Base-by-base conservation (phyloP, 371 early-diverging fungal species). In the Polyrhizophydium stewartii region DNA sequence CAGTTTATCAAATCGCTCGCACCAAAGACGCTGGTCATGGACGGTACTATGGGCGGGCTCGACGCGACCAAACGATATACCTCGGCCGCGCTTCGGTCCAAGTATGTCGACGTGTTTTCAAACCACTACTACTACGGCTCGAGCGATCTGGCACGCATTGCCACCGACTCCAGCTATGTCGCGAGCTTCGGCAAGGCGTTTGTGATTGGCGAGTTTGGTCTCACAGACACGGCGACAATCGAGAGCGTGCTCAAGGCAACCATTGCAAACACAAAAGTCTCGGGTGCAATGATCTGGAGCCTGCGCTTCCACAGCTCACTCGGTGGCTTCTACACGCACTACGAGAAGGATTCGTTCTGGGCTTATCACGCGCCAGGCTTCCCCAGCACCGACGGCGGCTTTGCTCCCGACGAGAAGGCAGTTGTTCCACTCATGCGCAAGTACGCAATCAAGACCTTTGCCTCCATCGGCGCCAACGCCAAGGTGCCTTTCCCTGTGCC, bases 161-260 rank as follows among this genome's bases (percentile, higher is more conserved):
- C 9, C 12, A 35, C 43, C 25, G 65, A 65, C 47, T 49, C 65
- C 27, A 59, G 35, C 40, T 28, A 51, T 33, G 47, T 63, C 45
- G 55, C 58, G 0, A 21, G 22, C 46, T 59, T 52, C 63, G 40
- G 59, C 19, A 76, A 76, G 63, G 65, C 66, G 27, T 70, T 74
- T 38, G 49, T 64, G 27, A 68, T 72, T n/a, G 73, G 69, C 45
- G 77, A 77, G 64, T 71, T 70, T 60, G 77, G 74, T 1, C 60
- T 77, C 40, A 38, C 61, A 16, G 32, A 28, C 21, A 40, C 56
- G 24, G n/a, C 40, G 2, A 52, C 57, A 3, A 30, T 32, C 35
- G 21, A 53, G 19, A 45, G 27, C 9, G 52, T 64, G 35, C 53
- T 55, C 30, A 59, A 58, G 35, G 32, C 22, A 10, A 53, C 59